These are phyloP conservation scores for Anthracocystis setariae DNA, from an alignment of 1,284 basidiomycete genomes.

Conservation along the genomic window DNA sequence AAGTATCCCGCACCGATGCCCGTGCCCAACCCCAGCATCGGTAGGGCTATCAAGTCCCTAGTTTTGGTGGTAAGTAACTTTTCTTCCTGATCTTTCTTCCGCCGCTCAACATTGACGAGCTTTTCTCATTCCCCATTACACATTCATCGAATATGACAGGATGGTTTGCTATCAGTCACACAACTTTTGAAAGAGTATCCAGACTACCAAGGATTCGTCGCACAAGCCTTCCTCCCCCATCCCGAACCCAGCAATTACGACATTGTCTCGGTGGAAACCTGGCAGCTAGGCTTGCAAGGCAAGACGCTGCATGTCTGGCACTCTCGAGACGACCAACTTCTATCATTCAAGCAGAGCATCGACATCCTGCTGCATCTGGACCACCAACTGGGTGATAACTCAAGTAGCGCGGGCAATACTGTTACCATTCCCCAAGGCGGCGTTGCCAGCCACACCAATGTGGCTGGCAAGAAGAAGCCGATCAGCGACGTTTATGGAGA, in stretches of 20 bases:
- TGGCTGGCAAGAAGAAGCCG: slow-evolving; percentile 26
- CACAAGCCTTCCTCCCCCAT: slow-evolving; percentile 40
- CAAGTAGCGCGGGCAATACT: background rate
- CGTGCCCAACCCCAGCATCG: background rate
- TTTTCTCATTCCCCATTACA: background rate
- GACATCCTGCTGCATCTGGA: slow-evolving; percentile 29
- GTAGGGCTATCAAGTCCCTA: slow-evolving; percentile 23
- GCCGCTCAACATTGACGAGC: too few relatives aligned
- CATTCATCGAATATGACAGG: slow-evolving; percentile 7
- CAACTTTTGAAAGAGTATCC: slow-evolving; percentile 38
- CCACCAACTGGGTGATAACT: background rate
- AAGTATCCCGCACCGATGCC: slow-evolving; percentile 26
- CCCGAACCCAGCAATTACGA: slow-evolving; percentile 33
- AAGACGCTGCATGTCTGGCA: slow-evolving; percentile 41
- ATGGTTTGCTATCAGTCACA: slow-evolving; percentile 35
- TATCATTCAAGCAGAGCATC: slow-evolving; percentile 42
- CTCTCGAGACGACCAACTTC: slow-evolving; percentile 38
- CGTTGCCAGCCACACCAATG: slow-evolving; percentile 17
- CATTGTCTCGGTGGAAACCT: slow-evolving; percentile 30
- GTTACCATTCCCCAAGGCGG: slow-evolving; percentile 30
- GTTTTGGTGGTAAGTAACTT: slow-evolving; percentile 37
- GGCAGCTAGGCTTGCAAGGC: slow-evolving; percentile 21
- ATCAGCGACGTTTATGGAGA: slow-evolving; percentile 15
- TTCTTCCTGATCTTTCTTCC: too few relatives aligned
- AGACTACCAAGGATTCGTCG: slow-evolving; percentile 42